These are phyloP conservation scores for Alopecurus myosuroides DNA, from an alignment of 176 grass and related monocot species.

Conservation along the genomic window DNA sequence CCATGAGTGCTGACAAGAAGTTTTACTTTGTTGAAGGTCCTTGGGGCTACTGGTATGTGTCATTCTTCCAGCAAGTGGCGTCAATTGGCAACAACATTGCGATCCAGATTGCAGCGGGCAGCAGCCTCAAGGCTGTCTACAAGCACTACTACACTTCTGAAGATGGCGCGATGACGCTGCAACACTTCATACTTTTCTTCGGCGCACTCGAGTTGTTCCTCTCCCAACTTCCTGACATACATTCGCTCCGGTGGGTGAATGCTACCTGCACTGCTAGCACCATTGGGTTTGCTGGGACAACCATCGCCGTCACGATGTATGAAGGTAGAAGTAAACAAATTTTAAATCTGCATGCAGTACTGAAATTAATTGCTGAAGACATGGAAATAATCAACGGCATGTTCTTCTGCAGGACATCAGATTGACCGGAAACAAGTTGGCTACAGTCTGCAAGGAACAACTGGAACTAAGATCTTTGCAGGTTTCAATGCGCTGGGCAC, in stretches of 20 bases:
- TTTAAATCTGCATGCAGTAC: background rate
- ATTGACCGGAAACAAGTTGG: conserved; percentile 33
- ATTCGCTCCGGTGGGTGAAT: conserved; percentile 81
- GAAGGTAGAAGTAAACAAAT: conserved; percentile 43
- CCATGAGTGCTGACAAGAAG: background rate
- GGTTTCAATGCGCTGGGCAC: conserved; percentile 67
- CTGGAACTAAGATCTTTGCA: conserved; percentile 46
- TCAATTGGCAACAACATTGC: conserved; percentile 76
- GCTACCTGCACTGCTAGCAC: conserved; percentile 68
- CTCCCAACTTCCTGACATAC: conserved; percentile 79
- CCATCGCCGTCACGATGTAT: conserved; percentile 57
- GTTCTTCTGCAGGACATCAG: conserved; percentile 39
- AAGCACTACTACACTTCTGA: conserved; percentile 26
- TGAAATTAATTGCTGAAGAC: background rate
- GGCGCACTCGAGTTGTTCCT: conserved; percentile 55
- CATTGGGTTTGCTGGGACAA: conserved; percentile 58
- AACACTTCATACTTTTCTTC: conserved; percentile 82
- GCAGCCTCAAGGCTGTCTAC: conserved; percentile 82
- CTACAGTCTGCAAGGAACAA: conserved; percentile 53
- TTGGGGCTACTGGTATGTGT: conserved; percentile 70
- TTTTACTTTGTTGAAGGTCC: conserved; percentile 34
- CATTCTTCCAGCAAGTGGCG: conserved; percentile 71
- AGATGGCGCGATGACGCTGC: conserved; percentile 36
- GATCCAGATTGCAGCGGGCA: conserved; percentile 82
- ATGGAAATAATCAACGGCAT: background rate